These are phyloP conservation scores for Exophiala alcalophila DNA, from an alignment of 2,329 filamentous ascomycete species.

Conservation along the genomic window DNA sequence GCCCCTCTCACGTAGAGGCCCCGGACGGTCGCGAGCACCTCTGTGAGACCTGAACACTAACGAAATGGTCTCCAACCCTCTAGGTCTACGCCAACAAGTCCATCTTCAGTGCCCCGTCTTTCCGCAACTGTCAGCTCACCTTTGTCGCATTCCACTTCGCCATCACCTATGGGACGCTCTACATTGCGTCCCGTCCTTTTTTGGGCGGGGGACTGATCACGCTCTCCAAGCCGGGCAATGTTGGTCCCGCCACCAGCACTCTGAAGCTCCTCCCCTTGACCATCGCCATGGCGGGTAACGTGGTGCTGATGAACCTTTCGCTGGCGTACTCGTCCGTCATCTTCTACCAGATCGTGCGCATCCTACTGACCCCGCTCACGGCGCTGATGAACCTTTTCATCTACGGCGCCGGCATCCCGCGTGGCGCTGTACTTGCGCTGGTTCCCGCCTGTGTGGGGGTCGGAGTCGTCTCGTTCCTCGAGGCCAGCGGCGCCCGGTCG, in stretches of 20 bases:
- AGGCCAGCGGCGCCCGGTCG: slow-evolving; percentile 52
- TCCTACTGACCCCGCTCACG: slow-evolving; percentile 64
- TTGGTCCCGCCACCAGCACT: slow-evolving; percentile 59
- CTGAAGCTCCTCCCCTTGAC: slow-evolving; percentile 62
- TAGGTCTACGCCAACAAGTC: slow-evolving; percentile 69
- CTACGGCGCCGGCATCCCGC: slow-evolving; percentile 57
- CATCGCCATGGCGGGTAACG: slow-evolving; percentile 65
- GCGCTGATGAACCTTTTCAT: slow-evolving; percentile 64
- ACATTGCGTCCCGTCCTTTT: slow-evolving; percentile 56
- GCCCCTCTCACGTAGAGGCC: slow-evolving; percentile 29
- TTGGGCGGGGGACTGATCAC: no score
- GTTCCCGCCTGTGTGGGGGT: slow-evolving; percentile 62
- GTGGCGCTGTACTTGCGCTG: slow-evolving; percentile 53
- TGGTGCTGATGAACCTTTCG: slow-evolving; percentile 66
- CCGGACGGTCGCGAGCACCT: background rate
- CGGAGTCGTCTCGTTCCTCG: slow-evolving; percentile 65
- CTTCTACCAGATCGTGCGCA: slow-evolving; percentile 68
- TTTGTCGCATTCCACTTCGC: slow-evolving; percentile 69
- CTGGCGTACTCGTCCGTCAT: slow-evolving; percentile 66
- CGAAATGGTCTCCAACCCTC: no score
- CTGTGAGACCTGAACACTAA: no score
- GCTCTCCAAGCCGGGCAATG: no score
- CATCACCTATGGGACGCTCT: slow-evolving; percentile 64
- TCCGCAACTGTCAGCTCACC: slow-evolving; percentile 61
- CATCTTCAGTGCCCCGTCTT: slow-evolving; percentile 62